Conservation (phyloP, 768 basidiomycete genomes). For the Crassisporium funariophilum region DNA sequence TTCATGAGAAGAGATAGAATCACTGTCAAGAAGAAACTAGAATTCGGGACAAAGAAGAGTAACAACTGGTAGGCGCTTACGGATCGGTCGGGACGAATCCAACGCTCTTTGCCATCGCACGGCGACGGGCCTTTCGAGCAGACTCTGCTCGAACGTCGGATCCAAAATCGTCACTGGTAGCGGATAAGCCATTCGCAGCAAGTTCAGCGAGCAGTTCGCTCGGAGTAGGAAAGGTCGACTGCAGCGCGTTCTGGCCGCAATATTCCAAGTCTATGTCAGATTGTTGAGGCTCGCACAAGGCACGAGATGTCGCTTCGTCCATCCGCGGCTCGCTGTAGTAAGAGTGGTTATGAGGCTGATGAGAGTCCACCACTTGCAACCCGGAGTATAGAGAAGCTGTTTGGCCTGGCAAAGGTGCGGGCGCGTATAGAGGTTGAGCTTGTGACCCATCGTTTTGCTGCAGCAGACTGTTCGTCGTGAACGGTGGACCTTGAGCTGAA, state of each 20-base stretch:
- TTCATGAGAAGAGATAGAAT: conserved; percentile 77
- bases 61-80: conserved; percentile 36
- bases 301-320: conserved; percentile 6
- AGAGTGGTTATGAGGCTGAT: not conserved
- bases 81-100: conserved; percentile 65
- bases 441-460: too few relatives aligned
- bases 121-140: conserved; percentile 58
- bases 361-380: not conserved
- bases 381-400: conserved; percentile 12
- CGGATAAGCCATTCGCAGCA: conserved; percentile 19
- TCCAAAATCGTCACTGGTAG: conserved; percentile 10
- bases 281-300: conserved; percentile 13
- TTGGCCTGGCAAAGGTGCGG: conserved; percentile 15
- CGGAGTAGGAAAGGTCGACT: conserved; percentile 61
- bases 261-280: conserved; percentile 6
- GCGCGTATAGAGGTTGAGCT: conserved; percentile 7
- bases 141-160: conserved; percentile 36
- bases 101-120: conserved; percentile 55
- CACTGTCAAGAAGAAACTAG: conserved; percentile 36
- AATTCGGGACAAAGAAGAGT: conserved; percentile 1
- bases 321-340: not conserved
- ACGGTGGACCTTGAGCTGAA: too few relatives aligned
- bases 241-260: conserved; percentile 2
- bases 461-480: too few relatives aligned
- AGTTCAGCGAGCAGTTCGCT: conserved; percentile 60